Conservation (phyloP, 2,329 filamentous ascomycete genomes). For the Fusarium siculi region DNA sequence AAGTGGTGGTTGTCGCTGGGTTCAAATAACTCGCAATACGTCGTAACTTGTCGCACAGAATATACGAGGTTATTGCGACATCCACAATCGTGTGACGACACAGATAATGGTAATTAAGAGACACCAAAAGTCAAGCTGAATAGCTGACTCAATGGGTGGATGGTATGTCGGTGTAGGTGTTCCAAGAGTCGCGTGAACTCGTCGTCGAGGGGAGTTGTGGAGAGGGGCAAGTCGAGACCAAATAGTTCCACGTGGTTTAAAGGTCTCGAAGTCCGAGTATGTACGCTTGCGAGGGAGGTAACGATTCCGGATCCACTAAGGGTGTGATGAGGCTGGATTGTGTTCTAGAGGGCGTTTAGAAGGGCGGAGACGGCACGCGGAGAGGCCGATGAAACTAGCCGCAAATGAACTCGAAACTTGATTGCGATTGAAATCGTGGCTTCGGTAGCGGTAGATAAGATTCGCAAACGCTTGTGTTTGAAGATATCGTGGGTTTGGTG, state of each 20-base stretch:
- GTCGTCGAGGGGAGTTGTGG: slow-evolving; percentile 7
- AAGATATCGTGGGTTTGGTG: slow-evolving; percentile 8
- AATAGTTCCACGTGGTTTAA: slow-evolving; percentile 42
- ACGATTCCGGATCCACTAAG: slow-evolving; percentile 35
- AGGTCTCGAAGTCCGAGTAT: slow-evolving; percentile 32
- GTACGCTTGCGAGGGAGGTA: slow-evolving; percentile 26
- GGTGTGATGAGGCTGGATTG: slow-evolving; percentile 28
- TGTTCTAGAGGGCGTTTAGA: slow-evolving; percentile 31
- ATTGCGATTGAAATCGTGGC: slow-evolving; percentile 22
- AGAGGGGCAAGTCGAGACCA: slow-evolving; percentile 33
- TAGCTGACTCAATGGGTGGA: neutral
- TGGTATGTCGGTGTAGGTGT: slow-evolving; percentile 15
- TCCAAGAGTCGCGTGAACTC: slow-evolving; percentile 20
- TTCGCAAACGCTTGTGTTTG: slow-evolving; percentile 4
- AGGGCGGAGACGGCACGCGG: slow-evolving; percentile 24
- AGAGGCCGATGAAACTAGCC: slow-evolving; percentile 36
- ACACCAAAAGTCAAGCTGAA: neutral
- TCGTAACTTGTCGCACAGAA: slow-evolving; percentile 26
- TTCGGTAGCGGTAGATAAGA: neutral
- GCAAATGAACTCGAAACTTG: slow-evolving; percentile 14
- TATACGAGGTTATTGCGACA: slow-evolving; percentile 13
- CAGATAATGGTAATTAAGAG: neutral
- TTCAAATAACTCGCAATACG: neutral
- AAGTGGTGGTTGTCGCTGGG: neutral
- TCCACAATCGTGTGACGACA: slow-evolving; percentile 5